These are phyloP conservation scores for Gracilaria gracilis DNA, from an alignment of 23 red algal genomes.

Conservation along the genomic window DNA sequence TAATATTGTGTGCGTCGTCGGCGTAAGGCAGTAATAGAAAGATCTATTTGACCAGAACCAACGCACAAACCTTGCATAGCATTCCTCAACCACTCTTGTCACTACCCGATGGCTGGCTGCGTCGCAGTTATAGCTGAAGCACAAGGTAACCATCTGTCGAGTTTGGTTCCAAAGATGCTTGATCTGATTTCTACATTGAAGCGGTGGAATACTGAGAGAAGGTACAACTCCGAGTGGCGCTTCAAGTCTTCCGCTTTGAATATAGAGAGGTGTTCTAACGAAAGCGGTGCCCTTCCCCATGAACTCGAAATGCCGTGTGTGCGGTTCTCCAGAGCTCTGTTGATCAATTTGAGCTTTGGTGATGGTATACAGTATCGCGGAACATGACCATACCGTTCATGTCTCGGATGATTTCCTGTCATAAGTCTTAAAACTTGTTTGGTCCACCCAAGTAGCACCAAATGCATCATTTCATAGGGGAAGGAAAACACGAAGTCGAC, in stretches of 20 bases:
- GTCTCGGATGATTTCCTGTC: neutral
- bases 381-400: neutral
- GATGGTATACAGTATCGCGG: neutral
- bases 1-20: constrained; percentile 4
- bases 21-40: constrained; percentile 5
- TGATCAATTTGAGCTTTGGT: neutral
- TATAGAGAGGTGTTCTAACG: neutral
- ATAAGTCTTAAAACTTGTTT: neutral
- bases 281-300: constrained; percentile 19
- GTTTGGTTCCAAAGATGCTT: neutral
- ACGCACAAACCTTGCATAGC: neutral
- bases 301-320: neutral
- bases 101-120: neutral
- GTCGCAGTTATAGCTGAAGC: neutral
- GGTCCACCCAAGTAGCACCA: neutral
- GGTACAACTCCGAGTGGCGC: neutral
- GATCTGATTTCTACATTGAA: neutral
- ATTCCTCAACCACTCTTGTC: neutral
- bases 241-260: constrained; percentile 38
- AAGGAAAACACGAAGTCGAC: neutral
- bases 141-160: neutral
- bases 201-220: neutral
- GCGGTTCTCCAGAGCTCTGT: neutral
- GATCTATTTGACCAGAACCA: neutral
- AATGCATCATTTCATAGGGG: constrained; percentile 15